phyloP scores from a whole-genome alignment of 495 filamentous ascomycete species.

The Lindgomyces ingoldianus region DNA sequence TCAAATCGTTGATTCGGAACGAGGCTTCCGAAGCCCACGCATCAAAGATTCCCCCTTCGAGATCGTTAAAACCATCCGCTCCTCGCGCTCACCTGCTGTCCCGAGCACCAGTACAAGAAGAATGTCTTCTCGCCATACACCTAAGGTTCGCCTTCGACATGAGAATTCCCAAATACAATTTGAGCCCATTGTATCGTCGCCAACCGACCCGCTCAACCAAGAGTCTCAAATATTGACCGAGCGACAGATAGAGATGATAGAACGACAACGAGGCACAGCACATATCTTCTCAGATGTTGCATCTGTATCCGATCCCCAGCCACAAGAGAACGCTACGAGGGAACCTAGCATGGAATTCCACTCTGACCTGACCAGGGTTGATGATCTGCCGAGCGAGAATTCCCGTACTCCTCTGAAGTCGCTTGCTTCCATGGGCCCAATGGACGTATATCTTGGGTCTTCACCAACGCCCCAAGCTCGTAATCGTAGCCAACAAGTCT shows the following conservation, averaged over 20 bases:
- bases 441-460: constrained; percentile 70
- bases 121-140: constrained; percentile 15
- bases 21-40: background rate
- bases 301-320: constrained; percentile 53
- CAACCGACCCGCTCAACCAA: constrained; percentile 43
- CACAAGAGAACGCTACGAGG: background rate
- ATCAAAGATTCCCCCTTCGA: constrained; percentile 20
- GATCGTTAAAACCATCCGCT: background rate
- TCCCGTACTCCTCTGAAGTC: constrained; percentile 43
- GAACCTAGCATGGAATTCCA: constrained; percentile 5
- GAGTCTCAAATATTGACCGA: constrained; percentile 73
- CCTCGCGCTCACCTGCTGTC: constrained; percentile 12
- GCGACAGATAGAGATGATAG: constrained; percentile 69
- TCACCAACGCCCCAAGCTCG: constrained; percentile 68
- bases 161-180: constrained; percentile 80
- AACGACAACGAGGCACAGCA: constrained; percentile 62
- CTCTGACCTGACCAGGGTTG: constrained; percentile 21
- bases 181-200: constrained; percentile 62
- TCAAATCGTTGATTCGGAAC: background rate
- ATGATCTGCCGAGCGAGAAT: constrained; percentile 32
- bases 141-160: constrained; percentile 49
- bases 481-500: constrained; percentile 24
- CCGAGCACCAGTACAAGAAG: constrained; percentile 1
- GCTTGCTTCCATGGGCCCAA: constrained; percentile 18
- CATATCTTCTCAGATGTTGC: constrained; percentile 71